A percentile compares a stretch with the other conserved stretches of the same genome.
These are phyloP conservation scores for Clavispora carvajalis DNA, from an alignment of 805 yeast genomes.

Conservation along the genomic window DNA sequence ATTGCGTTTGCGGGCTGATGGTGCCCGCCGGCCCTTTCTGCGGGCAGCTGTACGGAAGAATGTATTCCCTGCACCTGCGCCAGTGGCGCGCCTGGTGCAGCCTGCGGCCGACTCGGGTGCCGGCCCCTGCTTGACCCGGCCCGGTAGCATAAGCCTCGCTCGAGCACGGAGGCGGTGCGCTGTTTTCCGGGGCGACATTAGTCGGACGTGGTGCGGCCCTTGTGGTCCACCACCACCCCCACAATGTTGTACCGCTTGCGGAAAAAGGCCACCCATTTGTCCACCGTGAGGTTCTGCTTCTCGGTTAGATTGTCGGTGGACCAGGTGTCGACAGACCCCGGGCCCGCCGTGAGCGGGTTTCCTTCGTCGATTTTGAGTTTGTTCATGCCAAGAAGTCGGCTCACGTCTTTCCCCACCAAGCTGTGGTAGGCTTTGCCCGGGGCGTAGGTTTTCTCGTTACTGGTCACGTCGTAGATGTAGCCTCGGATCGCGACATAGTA, in stretches of 20 bases:
- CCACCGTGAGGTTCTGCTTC: slow-evolving; percentile 54
- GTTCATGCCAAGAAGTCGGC: slow-evolving; percentile 70
- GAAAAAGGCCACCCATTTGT: slow-evolving; percentile 71
- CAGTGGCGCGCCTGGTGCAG: too few relatives aligned
- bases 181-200: background rate
- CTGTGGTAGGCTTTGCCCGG: slow-evolving; percentile 69
- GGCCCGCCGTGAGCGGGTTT: slow-evolving; percentile 23
- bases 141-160: too few relatives aligned
- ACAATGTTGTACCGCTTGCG: slow-evolving; percentile 39
- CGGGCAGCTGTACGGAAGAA: too few relatives aligned
- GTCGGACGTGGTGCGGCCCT: background rate
- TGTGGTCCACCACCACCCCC: slow-evolving; percentile 33
- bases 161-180: too few relatives aligned
- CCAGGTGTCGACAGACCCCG: slow-evolving; percentile 34
- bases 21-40: too few relatives aligned
- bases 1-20: too few relatives aligned
- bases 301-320: slow-evolving; percentile 49
- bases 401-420: slow-evolving; percentile 73
- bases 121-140: too few relatives aligned
- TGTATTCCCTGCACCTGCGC: too few relatives aligned
- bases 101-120: too few relatives aligned
- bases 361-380: slow-evolving; percentile 22
- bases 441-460: slow-evolving; percentile 65
- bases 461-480: slow-evolving; percentile 69
- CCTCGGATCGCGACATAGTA: slow-evolving; percentile 77